These are phyloP conservation scores for Calonectria pseudoreteaudii DNA, from an alignment of 2,329 filamentous ascomycete species.

Conservation along the genomic window DNA sequence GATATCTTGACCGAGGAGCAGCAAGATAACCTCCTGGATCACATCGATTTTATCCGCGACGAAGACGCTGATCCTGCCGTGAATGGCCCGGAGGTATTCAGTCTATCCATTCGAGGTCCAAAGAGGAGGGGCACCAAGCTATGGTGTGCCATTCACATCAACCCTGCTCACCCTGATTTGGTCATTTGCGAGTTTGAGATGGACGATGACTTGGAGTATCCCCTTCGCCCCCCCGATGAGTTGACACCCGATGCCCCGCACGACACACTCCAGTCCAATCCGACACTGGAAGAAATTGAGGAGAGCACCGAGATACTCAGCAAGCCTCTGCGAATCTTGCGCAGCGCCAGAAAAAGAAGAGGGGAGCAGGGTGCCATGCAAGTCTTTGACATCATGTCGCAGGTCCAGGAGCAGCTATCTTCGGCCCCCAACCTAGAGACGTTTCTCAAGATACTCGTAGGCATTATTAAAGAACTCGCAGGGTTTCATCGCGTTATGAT, in stretches of 20 bases:
- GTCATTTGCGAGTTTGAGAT: conserved; percentile 91
- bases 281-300: conserved; percentile 78
- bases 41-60: conserved; percentile 88
- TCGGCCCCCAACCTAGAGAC: conserved; percentile 76
- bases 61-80: conserved; percentile 80
- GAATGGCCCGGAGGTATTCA: conserved; percentile 89
- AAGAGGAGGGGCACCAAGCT: conserved; percentile 72
- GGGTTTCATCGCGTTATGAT: conserved; percentile 95
- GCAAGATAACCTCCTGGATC: conserved; percentile 84
- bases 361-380: conserved; percentile 89
- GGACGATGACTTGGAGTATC: conserved; percentile 79
- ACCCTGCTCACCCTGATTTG: conserved; percentile 73
- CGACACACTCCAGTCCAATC: conserved; percentile 79
- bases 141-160: conserved; percentile 90
- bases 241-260: conserved; percentile 72
- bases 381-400: conserved; percentile 91
- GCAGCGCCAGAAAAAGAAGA: conserved; percentile 79
- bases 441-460: conserved; percentile 85
- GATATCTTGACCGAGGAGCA: conserved; percentile 88
- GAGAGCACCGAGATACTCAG: conserved; percentile 82
- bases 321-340: conserved; percentile 80
- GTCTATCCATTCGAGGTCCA: conserved; percentile 75
- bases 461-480: conserved; percentile 88
- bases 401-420: conserved; percentile 88
- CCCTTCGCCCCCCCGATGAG: conserved; percentile 73